Base-by-base conservation (phyloP, 2,329 filamentous ascomycete species). In the Emmonsia crescens region DNA sequence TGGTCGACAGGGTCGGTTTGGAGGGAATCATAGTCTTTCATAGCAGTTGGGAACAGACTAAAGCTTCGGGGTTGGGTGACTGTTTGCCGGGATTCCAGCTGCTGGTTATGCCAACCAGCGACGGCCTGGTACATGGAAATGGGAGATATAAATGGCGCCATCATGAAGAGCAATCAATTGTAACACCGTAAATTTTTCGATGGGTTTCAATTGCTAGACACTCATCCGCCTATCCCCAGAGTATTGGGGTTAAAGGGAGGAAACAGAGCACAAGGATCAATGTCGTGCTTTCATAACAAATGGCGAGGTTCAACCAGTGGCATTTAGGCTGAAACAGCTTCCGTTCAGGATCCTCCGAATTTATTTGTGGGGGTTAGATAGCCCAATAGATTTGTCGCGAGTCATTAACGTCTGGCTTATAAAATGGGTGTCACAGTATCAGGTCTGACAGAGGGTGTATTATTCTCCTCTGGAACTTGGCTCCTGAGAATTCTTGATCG, bases 61-160 rank as follows among this genome's bases (percentile, higher is more conserved):
- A 36, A 64, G 10, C 14, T 48, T 38, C 44, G 38, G 8, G 52
- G 19, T 8, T 44, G 46, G 19, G 21, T 19, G 10, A 44, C 29
- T 14, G 56, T 24, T 27, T 51, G 33, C 19, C 27, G 46, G 36
- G 42, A n/a, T 40, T 64, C 46, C 1, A 62, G 10, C 24, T 62
- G 55, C 49, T 48, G 60, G 46, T 60, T 52, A 40, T 60, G 49
- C 62, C 62, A 64, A 36, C 48, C 27, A 51, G 60, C 33, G 24
- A 31, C n/a, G 27, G 55, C 56, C 38, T 49, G 42, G 36, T 60
- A 33, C 29, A 60, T 49, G 31, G 55, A 57, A 27, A 57, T 62
- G 33, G 62, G 44, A 16, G 59, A 57, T 57, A 64, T 60, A 33
- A 46, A 42, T n/a, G 55, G 40, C 16, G 56, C 57, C 27, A 59